These are phyloP conservation scores for Ceratocystis harringtonii DNA, from an alignment of 2,329 filamentous ascomycete genomes.

Conservation along the genomic window DNA sequence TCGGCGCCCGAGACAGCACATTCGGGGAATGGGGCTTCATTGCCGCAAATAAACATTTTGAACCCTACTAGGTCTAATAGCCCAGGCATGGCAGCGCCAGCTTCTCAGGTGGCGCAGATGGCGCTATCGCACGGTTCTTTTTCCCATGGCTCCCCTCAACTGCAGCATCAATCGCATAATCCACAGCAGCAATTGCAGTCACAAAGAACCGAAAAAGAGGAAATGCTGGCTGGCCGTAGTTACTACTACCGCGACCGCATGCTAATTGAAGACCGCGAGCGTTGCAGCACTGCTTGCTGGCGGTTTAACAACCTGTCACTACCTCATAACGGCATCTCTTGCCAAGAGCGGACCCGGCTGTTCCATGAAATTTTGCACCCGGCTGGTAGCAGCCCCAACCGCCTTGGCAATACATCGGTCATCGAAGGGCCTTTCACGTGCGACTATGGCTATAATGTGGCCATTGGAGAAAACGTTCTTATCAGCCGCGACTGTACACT, in stretches of 20 bases:
- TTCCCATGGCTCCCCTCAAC: slow-evolving; percentile 22
- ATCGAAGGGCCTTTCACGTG: slow-evolving; percentile 84
- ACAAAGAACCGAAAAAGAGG: slow-evolving; percentile 59
- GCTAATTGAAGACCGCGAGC: slow-evolving; percentile 68
- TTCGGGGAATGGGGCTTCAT: slow-evolving; percentile 30
- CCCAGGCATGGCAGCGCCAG: slow-evolving; percentile 28
- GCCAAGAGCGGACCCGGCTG: slow-evolving; percentile 50
- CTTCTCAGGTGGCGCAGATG: slow-evolving; percentile 34
- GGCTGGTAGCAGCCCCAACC: slow-evolving; percentile 38
- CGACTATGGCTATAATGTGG: slow-evolving; percentile 92
- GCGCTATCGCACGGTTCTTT: slow-evolving; percentile 42
- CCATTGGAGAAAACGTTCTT: slow-evolving; percentile 68
- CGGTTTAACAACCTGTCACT: slow-evolving; percentile 75
- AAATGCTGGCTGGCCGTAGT: slow-evolving; percentile 69
- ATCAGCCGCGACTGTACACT: slow-evolving; percentile 75
- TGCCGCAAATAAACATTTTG: slow-evolving; percentile 44
- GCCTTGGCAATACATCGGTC: slow-evolving; percentile 57
- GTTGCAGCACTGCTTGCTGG: slow-evolving; percentile 68
- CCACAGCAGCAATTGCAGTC: slow-evolving; percentile 14
- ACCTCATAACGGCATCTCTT: slow-evolving; percentile 54
- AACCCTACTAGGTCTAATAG: slow-evolving; percentile 37
- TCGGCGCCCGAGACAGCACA: slow-evolving; percentile 31
- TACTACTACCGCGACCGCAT: slow-evolving; percentile 68
- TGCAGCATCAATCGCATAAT: neutral
- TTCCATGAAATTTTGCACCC: slow-evolving; percentile 60